Percentiles rank a stretch among this genome's conserved stretches.
Evolutionary conservation across 2,329 filamentous ascomycete genomes (phyloP).

Genomic region (Trichoderma sp.): DNA sequence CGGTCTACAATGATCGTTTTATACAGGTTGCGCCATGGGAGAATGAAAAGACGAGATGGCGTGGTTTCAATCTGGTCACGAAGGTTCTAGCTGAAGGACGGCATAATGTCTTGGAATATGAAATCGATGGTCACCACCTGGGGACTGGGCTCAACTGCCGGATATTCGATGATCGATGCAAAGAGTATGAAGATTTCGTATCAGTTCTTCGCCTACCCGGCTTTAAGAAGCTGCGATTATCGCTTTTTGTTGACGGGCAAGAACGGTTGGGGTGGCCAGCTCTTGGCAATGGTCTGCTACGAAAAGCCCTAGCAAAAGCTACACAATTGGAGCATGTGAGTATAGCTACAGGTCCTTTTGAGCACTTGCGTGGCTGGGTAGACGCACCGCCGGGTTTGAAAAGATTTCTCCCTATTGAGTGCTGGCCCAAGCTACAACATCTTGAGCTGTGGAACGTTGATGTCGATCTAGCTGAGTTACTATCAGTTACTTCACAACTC

Average conservation of each 20-base stretch:
- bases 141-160: not conserved
- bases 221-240: not conserved
- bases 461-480: not conserved
- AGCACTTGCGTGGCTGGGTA: too few relatives aligned
- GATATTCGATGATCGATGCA: not conserved
- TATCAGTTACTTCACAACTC: not conserved
- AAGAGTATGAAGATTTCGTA: not conserved
- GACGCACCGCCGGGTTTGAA: not conserved
- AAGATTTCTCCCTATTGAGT: not conserved
- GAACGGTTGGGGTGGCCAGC: not conserved
- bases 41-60: not conserved
- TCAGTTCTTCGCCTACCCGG: not conserved
- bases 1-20: too few relatives aligned
- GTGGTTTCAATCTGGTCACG: not conserved
- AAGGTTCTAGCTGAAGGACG: not conserved
- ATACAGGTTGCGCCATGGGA: constrained; percentile 26
- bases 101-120: not conserved
- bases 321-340: not conserved
- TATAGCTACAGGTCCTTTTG: not conserved
- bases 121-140: not conserved
- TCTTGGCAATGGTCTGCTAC: not conserved
- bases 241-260: not conserved
- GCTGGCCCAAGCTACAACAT: not conserved
- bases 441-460: not conserved
- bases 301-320: not conserved